These are phyloP conservation scores for Aegilops sharonensis DNA, from an alignment of 176 grass and related monocot species.

Conservation along the genomic window DNA sequence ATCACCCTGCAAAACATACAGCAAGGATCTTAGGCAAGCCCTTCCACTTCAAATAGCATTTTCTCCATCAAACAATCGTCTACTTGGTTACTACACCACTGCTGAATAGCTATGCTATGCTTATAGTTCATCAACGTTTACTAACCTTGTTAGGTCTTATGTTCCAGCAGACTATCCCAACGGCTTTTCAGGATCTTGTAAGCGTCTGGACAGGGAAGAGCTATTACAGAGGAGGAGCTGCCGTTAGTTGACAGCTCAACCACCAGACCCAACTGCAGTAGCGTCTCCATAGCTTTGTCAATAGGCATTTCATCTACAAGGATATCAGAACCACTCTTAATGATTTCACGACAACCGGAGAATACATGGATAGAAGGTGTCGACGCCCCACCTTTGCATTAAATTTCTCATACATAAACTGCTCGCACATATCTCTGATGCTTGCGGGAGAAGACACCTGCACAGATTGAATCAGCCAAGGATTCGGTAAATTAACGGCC, in stretches of 20 bases:
- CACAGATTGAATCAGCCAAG: conserved; percentile 17
- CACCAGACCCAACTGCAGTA: conserved; percentile 64
- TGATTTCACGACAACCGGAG: neutral
- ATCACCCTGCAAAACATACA: neutral
- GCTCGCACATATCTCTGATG: conserved; percentile 65
- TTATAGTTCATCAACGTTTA: neutral
- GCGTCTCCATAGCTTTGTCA: conserved; percentile 80
- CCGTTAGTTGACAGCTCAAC: conserved; percentile 49
- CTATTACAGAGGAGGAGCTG: conserved; percentile 2
- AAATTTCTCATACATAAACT: conserved; percentile 77
- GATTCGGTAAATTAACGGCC: neutral
- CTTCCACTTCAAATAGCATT: neutral
- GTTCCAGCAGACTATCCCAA: conserved; percentile 45
- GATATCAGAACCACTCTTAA: neutral
- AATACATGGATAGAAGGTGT: neutral
- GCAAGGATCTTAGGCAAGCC: neutral
- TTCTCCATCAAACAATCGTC: neutral
- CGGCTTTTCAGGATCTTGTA: too few species aligned
- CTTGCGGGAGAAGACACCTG: conserved; percentile 60
- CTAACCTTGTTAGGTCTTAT: conserved; percentile 41
- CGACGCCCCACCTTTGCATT: conserved; percentile 49
- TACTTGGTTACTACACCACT: too few species aligned
- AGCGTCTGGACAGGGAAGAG: too few species aligned
- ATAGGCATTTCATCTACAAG: conserved; percentile 94
- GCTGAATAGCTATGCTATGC: neutral